phyloP scores from a whole-genome alignment of 2,329 filamentous ascomycete species.

The Fusarium sp. region DNA sequence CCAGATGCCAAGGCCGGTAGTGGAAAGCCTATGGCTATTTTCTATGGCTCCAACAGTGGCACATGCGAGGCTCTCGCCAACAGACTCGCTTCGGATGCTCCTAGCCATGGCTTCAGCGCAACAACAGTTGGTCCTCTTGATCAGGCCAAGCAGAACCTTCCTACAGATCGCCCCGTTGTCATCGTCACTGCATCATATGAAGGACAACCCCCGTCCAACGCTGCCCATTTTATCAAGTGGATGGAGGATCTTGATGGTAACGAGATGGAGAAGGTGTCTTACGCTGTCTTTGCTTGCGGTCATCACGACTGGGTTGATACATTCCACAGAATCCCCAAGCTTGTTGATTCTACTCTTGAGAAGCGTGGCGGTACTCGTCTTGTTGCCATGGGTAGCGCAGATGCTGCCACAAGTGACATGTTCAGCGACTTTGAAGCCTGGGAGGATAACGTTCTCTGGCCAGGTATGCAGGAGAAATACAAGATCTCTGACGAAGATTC shows the following conservation, averaged over 20 bases:
- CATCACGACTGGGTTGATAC: slow-evolving; percentile 69
- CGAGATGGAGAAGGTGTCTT: slow-evolving; percentile 68
- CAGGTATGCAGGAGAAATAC: slow-evolving; percentile 61
- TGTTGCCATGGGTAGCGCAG: slow-evolving; percentile 64
- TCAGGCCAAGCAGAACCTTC: slow-evolving; percentile 69
- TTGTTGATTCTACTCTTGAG: slow-evolving; percentile 67
- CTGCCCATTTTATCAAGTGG: slow-evolving; percentile 76
- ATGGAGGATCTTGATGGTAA: slow-evolving; percentile 62
- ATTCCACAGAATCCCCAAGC: slow-evolving; percentile 75
- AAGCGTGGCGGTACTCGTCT: slow-evolving; percentile 53
- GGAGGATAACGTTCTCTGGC: slow-evolving; percentile 69
- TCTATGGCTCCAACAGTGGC: slow-evolving; percentile 80
- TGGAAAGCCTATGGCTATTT: slow-evolving; percentile 68
- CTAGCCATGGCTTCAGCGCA: slow-evolving; percentile 69
- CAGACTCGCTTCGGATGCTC: slow-evolving; percentile 70
- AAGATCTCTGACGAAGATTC: slow-evolving; percentile 8
- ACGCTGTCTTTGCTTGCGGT: slow-evolving; percentile 79
- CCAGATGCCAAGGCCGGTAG: slow-evolving; percentile 1
- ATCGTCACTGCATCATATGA: slow-evolving; percentile 80
- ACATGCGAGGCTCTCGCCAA: slow-evolving; percentile 79
- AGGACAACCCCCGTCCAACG: slow-evolving; percentile 80
- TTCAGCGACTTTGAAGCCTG: slow-evolving; percentile 76
- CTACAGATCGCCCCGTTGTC: slow-evolving; percentile 71
- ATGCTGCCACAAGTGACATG: slow-evolving; percentile 73
- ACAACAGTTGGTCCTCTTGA: slow-evolving; percentile 69